phyloP scores from a whole-genome alignment of 164 flowering plant species.

The Stephania japonica region DNA sequence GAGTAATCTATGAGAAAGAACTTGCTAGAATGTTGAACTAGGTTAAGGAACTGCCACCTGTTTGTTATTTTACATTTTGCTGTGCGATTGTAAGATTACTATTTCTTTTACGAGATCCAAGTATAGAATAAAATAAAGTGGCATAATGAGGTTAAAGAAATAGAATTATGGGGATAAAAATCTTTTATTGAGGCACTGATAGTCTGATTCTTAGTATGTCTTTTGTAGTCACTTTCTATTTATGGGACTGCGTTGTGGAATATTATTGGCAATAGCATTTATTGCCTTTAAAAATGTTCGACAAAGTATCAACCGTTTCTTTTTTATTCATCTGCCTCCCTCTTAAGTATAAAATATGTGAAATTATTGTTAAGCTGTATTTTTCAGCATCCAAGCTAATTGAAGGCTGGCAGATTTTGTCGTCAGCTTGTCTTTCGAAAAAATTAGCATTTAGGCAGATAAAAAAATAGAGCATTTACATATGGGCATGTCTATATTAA shows the following conservation, averaged over 20 bases:
- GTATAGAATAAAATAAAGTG: neutral
- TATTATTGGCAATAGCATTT: neutral
- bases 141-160: neutral
- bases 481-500: no score
- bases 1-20: neutral
- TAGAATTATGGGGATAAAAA: neutral
- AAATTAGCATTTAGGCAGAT: no score
- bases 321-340: neutral
- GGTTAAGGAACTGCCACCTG: neutral
- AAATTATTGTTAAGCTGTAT: no score
- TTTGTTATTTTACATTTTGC: neutral
- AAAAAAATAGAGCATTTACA: no score
- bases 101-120: neutral
- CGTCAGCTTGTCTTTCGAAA: no score
- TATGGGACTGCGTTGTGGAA: neutral
- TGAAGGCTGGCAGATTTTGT: no score
- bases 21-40: conserved; percentile 5
- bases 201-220: neutral
- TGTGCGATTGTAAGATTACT: neutral
- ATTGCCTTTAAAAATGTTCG: neutral
- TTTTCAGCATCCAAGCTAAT: no score
- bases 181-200: neutral
- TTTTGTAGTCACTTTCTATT: neutral
- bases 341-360: no score
- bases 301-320: neutral